Conservation (phyloP, 495 filamentous ascomycete species). For the Beverwykella pulmonaria region DNA sequence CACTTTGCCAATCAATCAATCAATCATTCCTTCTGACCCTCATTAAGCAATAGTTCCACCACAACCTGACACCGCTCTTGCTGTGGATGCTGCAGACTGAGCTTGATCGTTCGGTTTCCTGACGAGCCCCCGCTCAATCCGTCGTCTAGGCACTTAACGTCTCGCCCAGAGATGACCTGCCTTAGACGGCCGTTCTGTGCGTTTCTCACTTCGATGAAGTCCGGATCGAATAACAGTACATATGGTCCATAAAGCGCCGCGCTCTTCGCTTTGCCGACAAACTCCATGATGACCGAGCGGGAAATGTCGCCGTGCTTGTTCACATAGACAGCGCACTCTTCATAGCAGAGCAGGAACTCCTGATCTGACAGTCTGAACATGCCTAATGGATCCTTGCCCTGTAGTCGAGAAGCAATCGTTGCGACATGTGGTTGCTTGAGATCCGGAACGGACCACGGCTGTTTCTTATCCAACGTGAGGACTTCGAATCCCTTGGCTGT, state of each 20-base stretch:
- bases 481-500: conserved; percentile 95
- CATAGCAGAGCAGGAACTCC: conserved; percentile 92
- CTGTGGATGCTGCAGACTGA: conserved; percentile 94
- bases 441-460: conserved; percentile 86
- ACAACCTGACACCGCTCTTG: conserved; percentile 79
- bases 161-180: conserved; percentile 90
- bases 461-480: conserved; percentile 94
- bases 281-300: conserved; percentile 92
- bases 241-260: conserved; percentile 72
- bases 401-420: conserved; percentile 78
- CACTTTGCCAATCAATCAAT: neutral
- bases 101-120: conserved; percentile 71
- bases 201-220: conserved; percentile 95
- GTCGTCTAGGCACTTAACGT: conserved; percentile 87
- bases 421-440: conserved; percentile 72
- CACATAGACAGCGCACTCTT: conserved; percentile 94
- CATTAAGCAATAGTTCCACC: conserved; percentile 89
- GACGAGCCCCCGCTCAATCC: conserved; percentile 52
- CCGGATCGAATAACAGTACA: conserved; percentile 66
- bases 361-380: conserved; percentile 95
- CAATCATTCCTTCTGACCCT: conserved; percentile 77
- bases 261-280: conserved; percentile 84
- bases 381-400: conserved; percentile 78
- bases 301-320: conserved; percentile 97
- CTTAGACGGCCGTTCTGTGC: conserved; percentile 91